phyloP scores from a whole-genome alignment of 345 rosid genomes.

The Cardamine resedifolia region DNA sequence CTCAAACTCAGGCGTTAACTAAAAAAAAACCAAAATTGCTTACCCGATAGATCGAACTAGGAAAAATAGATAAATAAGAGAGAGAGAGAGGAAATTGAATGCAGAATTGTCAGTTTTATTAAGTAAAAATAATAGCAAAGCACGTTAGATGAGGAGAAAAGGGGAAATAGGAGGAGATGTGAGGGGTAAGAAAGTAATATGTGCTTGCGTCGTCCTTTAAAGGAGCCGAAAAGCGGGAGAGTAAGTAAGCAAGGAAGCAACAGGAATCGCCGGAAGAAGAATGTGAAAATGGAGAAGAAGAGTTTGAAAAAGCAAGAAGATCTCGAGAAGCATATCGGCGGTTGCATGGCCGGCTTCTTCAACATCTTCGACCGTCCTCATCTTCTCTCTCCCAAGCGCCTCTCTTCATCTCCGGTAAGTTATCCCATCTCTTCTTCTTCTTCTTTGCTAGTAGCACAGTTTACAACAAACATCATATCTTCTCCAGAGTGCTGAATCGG shows the following conservation, averaged over 20 bases:
- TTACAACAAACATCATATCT: background rate
- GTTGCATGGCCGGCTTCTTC: slow-evolving; percentile 97
- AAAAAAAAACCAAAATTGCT: background rate
- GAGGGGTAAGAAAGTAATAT: slow-evolving; percentile 35
- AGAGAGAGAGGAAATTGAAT: background rate
- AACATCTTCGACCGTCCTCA: slow-evolving; percentile 92
- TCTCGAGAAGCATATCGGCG: slow-evolving; percentile 61
- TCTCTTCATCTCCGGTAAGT: slow-evolving; percentile 46
- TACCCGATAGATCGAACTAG: background rate
- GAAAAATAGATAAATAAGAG: no score
- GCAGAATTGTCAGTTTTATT: slow-evolving; percentile 16
- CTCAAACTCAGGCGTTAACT: no score
- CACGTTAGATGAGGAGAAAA: slow-evolving; percentile 17
- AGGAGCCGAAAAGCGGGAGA: slow-evolving; percentile 83
- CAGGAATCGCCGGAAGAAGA: slow-evolving; percentile 4
- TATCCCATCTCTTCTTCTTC: background rate
- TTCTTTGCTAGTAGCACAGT: background rate
- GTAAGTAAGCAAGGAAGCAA: slow-evolving; percentile 4
- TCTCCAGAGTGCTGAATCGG: background rate
- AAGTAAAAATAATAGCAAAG: background rate
- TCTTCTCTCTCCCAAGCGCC: slow-evolving; percentile 64
- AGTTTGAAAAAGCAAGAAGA: slow-evolving; percentile 11
- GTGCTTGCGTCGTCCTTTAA: slow-evolving; percentile 36
- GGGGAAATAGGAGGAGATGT: background rate
- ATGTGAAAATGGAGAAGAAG: slow-evolving; percentile 35